phyloP scores from a whole-genome alignment of 495 filamentous ascomycete species.

The Penicillium coffeae region DNA sequence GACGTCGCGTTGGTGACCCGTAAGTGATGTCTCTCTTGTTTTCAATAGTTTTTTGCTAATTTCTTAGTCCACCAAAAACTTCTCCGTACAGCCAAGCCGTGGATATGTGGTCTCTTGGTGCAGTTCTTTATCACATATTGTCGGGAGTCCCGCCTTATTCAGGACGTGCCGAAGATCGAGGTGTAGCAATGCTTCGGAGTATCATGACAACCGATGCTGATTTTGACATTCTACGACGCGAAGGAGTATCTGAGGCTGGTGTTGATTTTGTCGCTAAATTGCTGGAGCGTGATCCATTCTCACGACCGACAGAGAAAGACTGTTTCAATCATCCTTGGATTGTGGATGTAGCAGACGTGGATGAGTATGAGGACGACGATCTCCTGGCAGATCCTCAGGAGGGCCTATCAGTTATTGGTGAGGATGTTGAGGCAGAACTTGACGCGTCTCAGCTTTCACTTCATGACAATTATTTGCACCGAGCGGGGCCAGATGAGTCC shows the following conservation, averaged over 20 bases:
- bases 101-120: conserved; percentile 92
- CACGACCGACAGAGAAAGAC: conserved; percentile 59
- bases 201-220: conserved; percentile 75
- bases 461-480: conserved; percentile 29
- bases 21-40: conserved; percentile 20
- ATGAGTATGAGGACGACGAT: conserved; percentile 46
- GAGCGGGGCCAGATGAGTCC: conserved; percentile 24
- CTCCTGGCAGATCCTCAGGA: conserved; percentile 50
- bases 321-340: conserved; percentile 71
- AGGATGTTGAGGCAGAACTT: conserved; percentile 46
- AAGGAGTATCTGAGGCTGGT: conserved; percentile 57
- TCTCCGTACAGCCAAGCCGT: conserved; percentile 80
- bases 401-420: conserved; percentile 39
- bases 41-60: conserved; percentile 15
- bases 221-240: conserved; percentile 49
- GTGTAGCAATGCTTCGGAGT: conserved; percentile 65
- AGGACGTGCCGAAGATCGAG: conserved; percentile 54
- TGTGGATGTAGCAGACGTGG: conserved; percentile 34
- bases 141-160: conserved; percentile 73
- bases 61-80: conserved; percentile 37
- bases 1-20: conserved; percentile 48
- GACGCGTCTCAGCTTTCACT: conserved; percentile 65
- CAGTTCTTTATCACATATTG: conserved; percentile 80
- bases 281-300: conserved; percentile 67
- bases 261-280: conserved; percentile 73